A percentile compares a stretch with the other conserved stretches of the same genome.
These are phyloP conservation scores for Leptodermis oblonga DNA, from an alignment of 257 asterid species.

Conservation along the genomic window DNA sequence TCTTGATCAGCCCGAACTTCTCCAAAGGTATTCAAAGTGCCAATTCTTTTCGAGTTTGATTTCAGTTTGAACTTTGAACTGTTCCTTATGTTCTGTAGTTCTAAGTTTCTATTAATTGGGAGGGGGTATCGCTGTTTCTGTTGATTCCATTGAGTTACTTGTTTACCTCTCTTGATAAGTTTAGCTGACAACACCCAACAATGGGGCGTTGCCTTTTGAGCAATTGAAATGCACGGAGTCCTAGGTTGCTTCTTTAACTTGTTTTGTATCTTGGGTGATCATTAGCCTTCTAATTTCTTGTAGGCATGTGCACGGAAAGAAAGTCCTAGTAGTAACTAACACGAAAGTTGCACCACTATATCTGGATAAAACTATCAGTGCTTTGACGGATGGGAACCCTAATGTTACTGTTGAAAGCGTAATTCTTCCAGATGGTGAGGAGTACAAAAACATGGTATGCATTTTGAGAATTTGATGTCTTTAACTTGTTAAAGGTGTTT, in stretches of 20 bases:
- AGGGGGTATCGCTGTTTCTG: no score
- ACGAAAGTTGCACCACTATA: constrained; percentile 84
- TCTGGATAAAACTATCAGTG: constrained; percentile 78
- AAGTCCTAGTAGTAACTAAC: constrained; percentile 90
- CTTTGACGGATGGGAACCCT: constrained; percentile 77
- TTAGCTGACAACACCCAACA: no score
- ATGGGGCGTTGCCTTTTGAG: no score
- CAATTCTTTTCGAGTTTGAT: no score
- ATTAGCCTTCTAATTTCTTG: constrained; percentile 13
- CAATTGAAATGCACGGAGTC: no score
- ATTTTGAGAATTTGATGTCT: constrained; percentile 5
- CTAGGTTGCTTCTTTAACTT: no score
- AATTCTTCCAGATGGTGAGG: constrained; percentile 94
- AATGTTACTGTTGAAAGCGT: constrained; percentile 76
- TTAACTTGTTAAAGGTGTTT: constrained; percentile 14
- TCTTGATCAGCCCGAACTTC: constrained; percentile 71
- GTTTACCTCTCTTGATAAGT: no score
- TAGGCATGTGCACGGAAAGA: constrained; percentile 97
- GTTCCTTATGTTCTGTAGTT: no score
- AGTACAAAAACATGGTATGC: constrained; percentile 82
- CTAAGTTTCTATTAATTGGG: no score
- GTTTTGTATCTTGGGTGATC: constrained; percentile 9
- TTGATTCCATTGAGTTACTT: no score
- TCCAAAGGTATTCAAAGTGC: constrained; percentile 85
- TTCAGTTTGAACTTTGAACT: no score